Conservation (phyloP, 805 yeast species). For the Diddensiella santjacobensis region DNA sequence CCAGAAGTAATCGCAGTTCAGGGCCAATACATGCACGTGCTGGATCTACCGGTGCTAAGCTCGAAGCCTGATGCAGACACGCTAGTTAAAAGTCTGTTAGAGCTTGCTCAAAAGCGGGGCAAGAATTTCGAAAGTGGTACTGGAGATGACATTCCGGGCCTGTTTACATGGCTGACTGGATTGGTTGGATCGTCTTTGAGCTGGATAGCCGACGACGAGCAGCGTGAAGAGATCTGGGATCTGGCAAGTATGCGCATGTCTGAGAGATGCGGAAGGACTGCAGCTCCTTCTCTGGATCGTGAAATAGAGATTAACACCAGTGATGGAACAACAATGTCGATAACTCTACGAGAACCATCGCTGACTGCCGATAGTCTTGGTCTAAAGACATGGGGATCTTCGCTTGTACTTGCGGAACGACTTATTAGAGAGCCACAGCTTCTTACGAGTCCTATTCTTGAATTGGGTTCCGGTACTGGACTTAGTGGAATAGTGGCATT, state of each 20-base stretch:
- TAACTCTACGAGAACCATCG: constrained; percentile 68
- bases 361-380: constrained; percentile 85
- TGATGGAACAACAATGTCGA: constrained; percentile 16
- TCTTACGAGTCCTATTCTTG: constrained; percentile 38
- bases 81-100: constrained; percentile 18
- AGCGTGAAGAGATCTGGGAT: constrained; percentile 41
- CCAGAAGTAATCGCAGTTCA: too few relatives aligned
- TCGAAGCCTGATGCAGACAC: constrained; percentile 19
- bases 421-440: constrained; percentile 8
- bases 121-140: constrained; percentile 20
- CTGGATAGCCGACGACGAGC: constrained; percentile 39
- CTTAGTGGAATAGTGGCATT: constrained; percentile 73
- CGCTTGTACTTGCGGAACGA: constrained; percentile 61
- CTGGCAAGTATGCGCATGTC: constrained; percentile 64
- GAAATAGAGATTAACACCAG: constrained; percentile 41
- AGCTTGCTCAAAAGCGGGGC: constrained; percentile 15
- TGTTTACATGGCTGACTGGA: constrained; percentile 33
- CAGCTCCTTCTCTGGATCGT: constrained; percentile 68
- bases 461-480: constrained; percentile 96
- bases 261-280: constrained; percentile 80
- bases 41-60: constrained; percentile 31
- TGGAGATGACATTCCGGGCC: constrained; percentile 22
- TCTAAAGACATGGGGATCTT: constrained; percentile 94
- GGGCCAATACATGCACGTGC: constrained; percentile 1
- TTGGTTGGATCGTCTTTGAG: constrained; percentile 35